Conservation (phyloP, 139 green algal genomes). For the Chlorella sp. region DNA sequence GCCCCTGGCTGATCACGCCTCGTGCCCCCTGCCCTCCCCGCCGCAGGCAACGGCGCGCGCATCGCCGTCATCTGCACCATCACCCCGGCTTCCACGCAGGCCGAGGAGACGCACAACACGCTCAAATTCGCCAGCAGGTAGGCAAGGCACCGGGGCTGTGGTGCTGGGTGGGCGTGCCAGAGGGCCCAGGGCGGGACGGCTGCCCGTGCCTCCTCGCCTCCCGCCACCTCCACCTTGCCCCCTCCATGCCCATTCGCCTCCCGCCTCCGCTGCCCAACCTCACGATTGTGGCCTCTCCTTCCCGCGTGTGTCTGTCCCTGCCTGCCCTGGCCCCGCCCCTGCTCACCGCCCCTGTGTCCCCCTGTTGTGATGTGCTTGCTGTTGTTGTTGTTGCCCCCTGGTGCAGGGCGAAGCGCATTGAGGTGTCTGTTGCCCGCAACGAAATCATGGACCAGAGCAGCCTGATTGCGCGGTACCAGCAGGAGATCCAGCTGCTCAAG, state of each 20-base stretch:
- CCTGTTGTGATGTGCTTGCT: no score
- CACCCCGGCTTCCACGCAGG: slow-evolving; percentile 84
- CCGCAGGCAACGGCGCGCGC: slow-evolving; percentile 68
- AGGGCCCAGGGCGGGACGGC: no score
- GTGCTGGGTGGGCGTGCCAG: background rate
- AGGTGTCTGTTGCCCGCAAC: slow-evolving; percentile 56
- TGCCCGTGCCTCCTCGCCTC: background rate
- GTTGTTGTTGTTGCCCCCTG: no score
- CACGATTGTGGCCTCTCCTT: background rate
- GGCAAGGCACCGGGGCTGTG: background rate
- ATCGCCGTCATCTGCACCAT: slow-evolving; percentile 91
- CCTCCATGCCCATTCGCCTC: background rate
- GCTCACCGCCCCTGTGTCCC: background rate
- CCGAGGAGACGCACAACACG: slow-evolving; percentile 98
- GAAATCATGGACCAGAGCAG: slow-evolving; percentile 83
- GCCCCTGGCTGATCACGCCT: no score
- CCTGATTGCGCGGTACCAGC: slow-evolving; percentile 86
- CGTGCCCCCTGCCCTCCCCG: background rate
- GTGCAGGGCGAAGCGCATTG: slow-evolving; percentile 30
- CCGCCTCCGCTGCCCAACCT: background rate
- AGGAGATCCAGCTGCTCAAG: slow-evolving; percentile 83
- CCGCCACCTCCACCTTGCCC: background rate
- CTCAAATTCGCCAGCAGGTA: slow-evolving; percentile 93
- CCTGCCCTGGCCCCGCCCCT: background rate
- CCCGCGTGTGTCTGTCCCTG: background rate